Evolutionary conservation across 352 stramenopile genomes (phyloP), one percentile per base, ranked within the genome.

Genomic region (Sclerospora graminicola): DNA sequence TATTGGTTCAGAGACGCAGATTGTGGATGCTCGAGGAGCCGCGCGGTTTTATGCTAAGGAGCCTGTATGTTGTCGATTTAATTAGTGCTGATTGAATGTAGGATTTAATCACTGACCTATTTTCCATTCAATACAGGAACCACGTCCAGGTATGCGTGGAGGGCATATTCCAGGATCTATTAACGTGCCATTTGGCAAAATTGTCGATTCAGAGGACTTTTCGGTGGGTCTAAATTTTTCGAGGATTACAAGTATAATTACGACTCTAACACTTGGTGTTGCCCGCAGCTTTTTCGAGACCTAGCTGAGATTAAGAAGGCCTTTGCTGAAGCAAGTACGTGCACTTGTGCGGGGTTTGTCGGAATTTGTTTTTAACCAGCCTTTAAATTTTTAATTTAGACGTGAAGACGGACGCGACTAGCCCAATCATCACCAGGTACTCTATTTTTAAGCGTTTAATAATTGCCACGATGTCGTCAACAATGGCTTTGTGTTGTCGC

Each of bases 121-220:
- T 20, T 20, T 31, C 20, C 15, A 19, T 28, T 34, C 2, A 26
- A 13, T 46, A 18, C 26, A 90, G 79, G 94, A 98, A 49, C 94
- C 91, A 13, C 78, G 94, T 26, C 69, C 82, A 9, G 89, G 89
- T 23, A 80, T 97, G 61, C 69, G 88, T 33, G 63, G 80, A 14
- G 94, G 94, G 1, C 94, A 97, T 53, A 97, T 97, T 56, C 91
- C 94, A 11, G 74, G 75, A 8, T 66, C 88, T 8, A 44, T 94
- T 9, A 97, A 97, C 54, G 60, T 97, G 0, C 91, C 89, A 0
- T 97, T 97, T 52, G 53, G 46, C 5, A 86, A 88, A 42, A 31
- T 98, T 26, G 73, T 98, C 9, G 54, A 69, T 5, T 55, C 81
- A 19, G 68, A 94, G 6, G 84, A 97, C 56, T 84, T 94, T 29